A percentile compares a stretch with the other conserved stretches of the same genome.
phyloP scores from a whole-genome alignment of 192 early-diverging fungal species.

The Coemansia sp. region DNA sequence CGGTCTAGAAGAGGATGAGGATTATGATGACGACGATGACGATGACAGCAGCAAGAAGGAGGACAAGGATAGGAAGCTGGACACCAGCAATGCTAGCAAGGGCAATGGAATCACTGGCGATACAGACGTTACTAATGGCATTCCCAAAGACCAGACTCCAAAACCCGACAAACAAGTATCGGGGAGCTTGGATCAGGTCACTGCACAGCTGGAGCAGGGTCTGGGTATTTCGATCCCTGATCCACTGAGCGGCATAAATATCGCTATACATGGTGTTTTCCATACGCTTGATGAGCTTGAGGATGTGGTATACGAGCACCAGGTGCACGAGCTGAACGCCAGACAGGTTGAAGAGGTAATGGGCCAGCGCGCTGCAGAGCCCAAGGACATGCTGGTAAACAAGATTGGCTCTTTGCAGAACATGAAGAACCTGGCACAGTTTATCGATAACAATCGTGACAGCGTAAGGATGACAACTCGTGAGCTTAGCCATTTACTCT shows the following conservation, averaged over 20 bases:
- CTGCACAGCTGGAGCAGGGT: conserved; percentile 3
- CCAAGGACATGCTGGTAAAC: conserved; percentile 49
- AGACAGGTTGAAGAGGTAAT: conserved; percentile 26
- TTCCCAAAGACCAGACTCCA: not conserved
- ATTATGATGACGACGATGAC: conserved; percentile 50
- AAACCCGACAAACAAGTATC: not conserved
- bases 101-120: not conserved
- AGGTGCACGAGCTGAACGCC: conserved; percentile 22
- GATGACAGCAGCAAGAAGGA: conserved; percentile 2
- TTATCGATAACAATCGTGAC: conserved; percentile 70
- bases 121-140: not conserved
- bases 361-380: conserved; percentile 36
- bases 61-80: not conserved
- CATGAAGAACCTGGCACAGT: conserved; percentile 72
- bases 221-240: not conserved
- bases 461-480: conserved; percentile 64
- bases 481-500: conserved; percentile 72
- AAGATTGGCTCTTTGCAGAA: conserved; percentile 46
- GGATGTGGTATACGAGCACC: conserved; percentile 37
- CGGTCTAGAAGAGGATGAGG: conserved; percentile 46
- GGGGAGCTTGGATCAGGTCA: conserved; percentile 1
- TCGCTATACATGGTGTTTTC: conserved; percentile 24
- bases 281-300: conserved; percentile 51
- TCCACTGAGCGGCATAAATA: not conserved
- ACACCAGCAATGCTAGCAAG: conserved; percentile 5